Base-by-base conservation (phyloP, 2,329 filamentous ascomycete species). In the Aspergillus sp. region DNA sequence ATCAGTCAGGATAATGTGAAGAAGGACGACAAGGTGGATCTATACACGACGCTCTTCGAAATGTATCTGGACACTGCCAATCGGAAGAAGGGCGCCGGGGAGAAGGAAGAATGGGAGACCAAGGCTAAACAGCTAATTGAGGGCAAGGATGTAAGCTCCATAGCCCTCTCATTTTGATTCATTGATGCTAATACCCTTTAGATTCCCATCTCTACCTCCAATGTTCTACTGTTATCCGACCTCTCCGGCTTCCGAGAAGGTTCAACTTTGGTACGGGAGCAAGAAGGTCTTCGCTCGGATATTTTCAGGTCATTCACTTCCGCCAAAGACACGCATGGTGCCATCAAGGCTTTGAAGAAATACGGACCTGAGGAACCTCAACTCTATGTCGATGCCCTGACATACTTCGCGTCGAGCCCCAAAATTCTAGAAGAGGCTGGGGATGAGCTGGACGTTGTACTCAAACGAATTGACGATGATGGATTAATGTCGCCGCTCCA, bases 291-390 rank as follows among this genome's bases (percentile, higher is more conserved):
- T 2, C 85, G 91, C 47, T 95, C 93, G 58, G 95, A 99, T 75
- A 98, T 99, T 60, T 98, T 99, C 80, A 89, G 95, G 52, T 97
- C 94, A 1, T 97, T 96, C 73, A 96, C 94, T 1, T 87, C 92
- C 0, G 92, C 93, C 22, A 92, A 92, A 65, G 95, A 99, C 73
- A 99, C 95, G 0, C 83, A 85, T 46, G 94, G 95, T 10, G 94
- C 94, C 5, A 92, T 99, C 71, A 91, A 90, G 71, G 93, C 95
- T 0, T 81, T 99, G 46, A 86, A 87, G 61, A 97, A 96, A 75
- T 99, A 99, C 71, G 96, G 95, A 0, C 87, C 90, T 0, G 87
- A 93, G 66, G 94, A 98, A 68, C 93, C 94, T 0, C 90, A 94
- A 62, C 84, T 99, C 1, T 99, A 99, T 71, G 89, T 94, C 2